Evolutionary conservation across 176 grass and related monocot genomes (phyloP), one percentile per base, ranked within the genome.

Genomic region (Triticum dicoccoides): DNA sequence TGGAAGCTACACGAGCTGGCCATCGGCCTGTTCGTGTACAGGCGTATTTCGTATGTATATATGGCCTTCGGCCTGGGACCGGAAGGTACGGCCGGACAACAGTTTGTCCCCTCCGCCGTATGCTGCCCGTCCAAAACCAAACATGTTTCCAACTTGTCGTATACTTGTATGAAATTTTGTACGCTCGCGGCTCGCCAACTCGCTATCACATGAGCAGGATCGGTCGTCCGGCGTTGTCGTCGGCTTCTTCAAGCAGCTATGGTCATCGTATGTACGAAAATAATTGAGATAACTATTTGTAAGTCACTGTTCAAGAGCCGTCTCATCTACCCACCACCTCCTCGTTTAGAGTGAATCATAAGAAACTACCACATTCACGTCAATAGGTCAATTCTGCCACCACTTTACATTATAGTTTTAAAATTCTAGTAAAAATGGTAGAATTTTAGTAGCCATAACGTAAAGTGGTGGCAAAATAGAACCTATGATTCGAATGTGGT

Each of bases 91-190:
- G 38, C 38, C 14, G 58, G 41, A 29, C 7, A 63, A 25, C n/a
- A 18, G 77, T 80, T 1, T 14, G 80, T 23, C 64, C 80, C 17
- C 25, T 52, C 12, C 42, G 1, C 17, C 29, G 59, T 51, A 17
- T 29, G 42, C 61, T 77, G 47, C 37, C 1, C 25, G 5, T 51
- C 33, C 68, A 61, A 73, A 73, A 41, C 68, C 51, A 30, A 21
- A 69, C 52, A 41, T 83, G 52, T 73, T 62, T 73, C 9, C 69
- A 30, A 5, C 15, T 74, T 73, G 69, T 83, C 81, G 67, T 27
- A 5, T 41, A 12, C 21, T n/a, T 41, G 38, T 29, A 69, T 17
- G 51, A 70, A 18, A 56, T 20, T 38, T 9, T 39, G 68, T 20
- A 62, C 12, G 38, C 49, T 58, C 67, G 8, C 65, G 47, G 38